These are phyloP conservation scores for Trichoderma semiorbis DNA, from an alignment of 2,329 filamentous ascomycete species.

Conservation along the genomic window DNA sequence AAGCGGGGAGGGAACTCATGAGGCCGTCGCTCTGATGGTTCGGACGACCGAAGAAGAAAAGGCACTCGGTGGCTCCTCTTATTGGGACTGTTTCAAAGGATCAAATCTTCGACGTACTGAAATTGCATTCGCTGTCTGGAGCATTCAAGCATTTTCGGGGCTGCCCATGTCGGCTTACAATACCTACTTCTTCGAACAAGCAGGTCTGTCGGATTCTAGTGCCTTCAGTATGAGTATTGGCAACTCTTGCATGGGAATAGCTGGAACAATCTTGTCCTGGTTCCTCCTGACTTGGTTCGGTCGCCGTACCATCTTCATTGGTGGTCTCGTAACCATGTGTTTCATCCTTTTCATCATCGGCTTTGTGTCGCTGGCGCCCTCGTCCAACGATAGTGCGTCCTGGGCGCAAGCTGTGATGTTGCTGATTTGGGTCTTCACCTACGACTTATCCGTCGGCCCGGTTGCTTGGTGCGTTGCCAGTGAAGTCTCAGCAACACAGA, in stretches of 20 bases:
- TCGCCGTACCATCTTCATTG: background rate
- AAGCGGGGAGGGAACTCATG: background rate
- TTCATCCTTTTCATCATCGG: background rate
- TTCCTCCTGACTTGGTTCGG: background rate
- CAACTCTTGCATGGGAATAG: background rate
- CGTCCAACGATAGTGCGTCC: background rate
- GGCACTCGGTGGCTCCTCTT: background rate
- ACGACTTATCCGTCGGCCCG: background rate
- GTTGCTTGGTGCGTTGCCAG: background rate
- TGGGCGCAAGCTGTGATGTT: background rate
- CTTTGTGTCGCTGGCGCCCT: background rate
- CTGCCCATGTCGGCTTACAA: background rate
- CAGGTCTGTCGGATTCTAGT: background rate
- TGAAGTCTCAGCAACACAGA: background rate
- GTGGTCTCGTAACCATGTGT: background rate
- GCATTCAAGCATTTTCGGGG: background rate
- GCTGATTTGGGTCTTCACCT: background rate
- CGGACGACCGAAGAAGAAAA: background rate
- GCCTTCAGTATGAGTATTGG: background rate
- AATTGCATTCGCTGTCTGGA: background rate
- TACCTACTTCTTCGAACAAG: background rate
- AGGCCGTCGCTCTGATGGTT: background rate
- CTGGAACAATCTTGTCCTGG: background rate
- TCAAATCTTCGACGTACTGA: slow-evolving; percentile 45
- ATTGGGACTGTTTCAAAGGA: slow-evolving; percentile 41